A percentile compares a stretch with the other conserved stretches of the same genome.
Evolutionary conservation across 2,329 filamentous ascomycete genomes (phyloP).

Genomic region (Metarhizium robertsii): DNA sequence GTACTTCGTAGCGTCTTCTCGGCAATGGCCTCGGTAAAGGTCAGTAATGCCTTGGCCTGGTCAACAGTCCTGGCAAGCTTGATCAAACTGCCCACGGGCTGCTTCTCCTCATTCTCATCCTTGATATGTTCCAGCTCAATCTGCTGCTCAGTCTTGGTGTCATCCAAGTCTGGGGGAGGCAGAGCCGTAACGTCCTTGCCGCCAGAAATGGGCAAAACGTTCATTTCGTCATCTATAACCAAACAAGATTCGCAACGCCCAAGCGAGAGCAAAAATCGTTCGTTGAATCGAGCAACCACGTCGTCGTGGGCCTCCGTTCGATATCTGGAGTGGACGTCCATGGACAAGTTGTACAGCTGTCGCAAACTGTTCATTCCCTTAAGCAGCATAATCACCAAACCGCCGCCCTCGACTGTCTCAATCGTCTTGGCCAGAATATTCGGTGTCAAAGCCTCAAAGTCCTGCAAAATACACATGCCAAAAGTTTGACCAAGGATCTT

Average conservation of each 20-base stretch:
- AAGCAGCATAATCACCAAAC: constrained; percentile 77
- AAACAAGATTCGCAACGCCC: constrained; percentile 93
- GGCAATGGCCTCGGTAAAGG: constrained; percentile 90
- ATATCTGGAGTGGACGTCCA: constrained; percentile 97
- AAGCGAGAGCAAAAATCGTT: constrained; percentile 89
- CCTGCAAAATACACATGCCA: constrained; percentile 95
- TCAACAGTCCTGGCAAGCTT: constrained; percentile 84
- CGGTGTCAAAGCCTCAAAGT: constrained; percentile 96
- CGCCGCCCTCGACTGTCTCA: constrained; percentile 95
- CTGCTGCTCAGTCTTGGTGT: constrained; percentile 61
- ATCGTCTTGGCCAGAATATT: constrained; percentile 91
- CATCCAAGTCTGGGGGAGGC: constrained; percentile 64
- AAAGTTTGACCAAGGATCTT: constrained; percentile 98
- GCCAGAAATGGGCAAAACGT: constrained; percentile 92
- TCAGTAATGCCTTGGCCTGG: constrained; percentile 92
- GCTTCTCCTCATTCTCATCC: constrained; percentile 73
- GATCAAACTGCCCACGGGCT: constrained; percentile 77
- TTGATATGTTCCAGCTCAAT: constrained; percentile 80
- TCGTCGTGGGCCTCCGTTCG: constrained; percentile 93
- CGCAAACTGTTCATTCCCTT: constrained; percentile 97
- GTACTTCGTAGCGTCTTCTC: constrained; percentile 94
- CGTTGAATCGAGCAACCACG: constrained; percentile 93
- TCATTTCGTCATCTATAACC: constrained; percentile 95
- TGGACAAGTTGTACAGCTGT: constrained; percentile 91
- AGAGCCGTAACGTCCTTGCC: constrained; percentile 82